Base-by-base conservation (phyloP, 768 basidiomycete genomes). In the Infundibulicybe gibba region DNA sequence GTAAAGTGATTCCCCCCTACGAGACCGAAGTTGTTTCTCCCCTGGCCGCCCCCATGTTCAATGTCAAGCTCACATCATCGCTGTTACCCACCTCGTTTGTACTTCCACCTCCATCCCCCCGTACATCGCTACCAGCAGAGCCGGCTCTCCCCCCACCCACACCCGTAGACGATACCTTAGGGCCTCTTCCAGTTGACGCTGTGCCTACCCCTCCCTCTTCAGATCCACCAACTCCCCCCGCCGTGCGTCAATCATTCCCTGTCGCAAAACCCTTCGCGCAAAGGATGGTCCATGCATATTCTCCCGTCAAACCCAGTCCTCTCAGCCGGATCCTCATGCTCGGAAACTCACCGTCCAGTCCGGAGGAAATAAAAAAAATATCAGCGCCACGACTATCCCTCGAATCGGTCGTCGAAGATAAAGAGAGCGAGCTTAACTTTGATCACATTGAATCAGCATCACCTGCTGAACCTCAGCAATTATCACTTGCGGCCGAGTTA, bases 201-300 rank as follows among this genome's bases (percentile, higher is more conserved):
- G 39, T 52, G 45, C 38, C 50, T 8, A 25, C 44, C 13, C 43
- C 48, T 20, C 47, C 52, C 5, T 35, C 54, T n/a, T 46, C 51
- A 19, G 40, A 54, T 31, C 54, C 58, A 2, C 44, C 52, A 17
- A 51, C 57, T n/a, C 20, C 47, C 15, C 13, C 41, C 11, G 32
- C 33, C 43, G 51, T 54, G n/a, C 68, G 64, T 20, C 71, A 62
- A n/a, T 71, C 77, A 1, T 88, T 85, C 66, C 85, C 85, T 0
- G 67, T 84, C 39, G 85, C 86, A 2, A 90, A 87, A 56, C 86
- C 88, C 10, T 67, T 83, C 41, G 83, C 79, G 2, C 65, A 72
- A 45, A 80, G 75, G 46, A 87, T 88, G 83, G 72, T 78, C 3
- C 89, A 92, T 52, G 87, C 88, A 0, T 92, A 91, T 52, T 90